Evolutionary conservation across 2,329 filamentous ascomycete genomes (phyloP), one percentile per base, ranked within the genome.

Genomic region (Ophiostoma piceae): DNA sequence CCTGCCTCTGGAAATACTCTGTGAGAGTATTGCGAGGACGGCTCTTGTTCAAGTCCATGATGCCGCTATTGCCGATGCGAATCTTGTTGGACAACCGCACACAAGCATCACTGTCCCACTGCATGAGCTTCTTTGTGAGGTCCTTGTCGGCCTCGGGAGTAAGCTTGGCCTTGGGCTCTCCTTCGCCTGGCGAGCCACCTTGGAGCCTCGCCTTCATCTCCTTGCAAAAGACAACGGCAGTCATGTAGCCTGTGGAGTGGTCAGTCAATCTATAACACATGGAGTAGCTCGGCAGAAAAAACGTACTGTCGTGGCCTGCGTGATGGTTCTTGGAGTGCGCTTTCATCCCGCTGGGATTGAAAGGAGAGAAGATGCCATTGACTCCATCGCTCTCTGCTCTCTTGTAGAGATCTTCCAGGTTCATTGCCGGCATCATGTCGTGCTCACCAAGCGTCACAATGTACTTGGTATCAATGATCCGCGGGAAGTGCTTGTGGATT

Each of bases 391-490:
- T 22, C 62, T 65, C 62, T 41, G 62, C 62, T 39, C 32, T 41
- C 43, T 54, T 51, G 67, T 60, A 74, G 4, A 73, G 71, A 12
- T 74, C 71, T 11, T 68, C 65, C 2, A 77, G 73, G 16, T 4
- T 73, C 8, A 71, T 64, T 1, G 71, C 70, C 3, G 73, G 54
- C 88, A 96, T 43, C 92, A 96, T 74, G 90, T 95, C 76, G 87
- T 96, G 70, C 89, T 87, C 1, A 87, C 89, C 7, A 85, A 91
- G 0, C 88, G 91, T 68, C 88, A 90, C 0, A 87, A 92, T 69
- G 86, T 96, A 11, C 77, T 96, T 57, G 89, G 92, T 43, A 85
- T 97, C 47, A 87, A 90, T 68, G 76, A 84, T 69, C 0, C 77
- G 76, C 0, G 82, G 80, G 54, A 83, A 81, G 2, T 85, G 74